Evolutionary conservation across 768 basidiomycete species (phyloP).

Genomic region (Boletus vinaceobasis): DNA sequence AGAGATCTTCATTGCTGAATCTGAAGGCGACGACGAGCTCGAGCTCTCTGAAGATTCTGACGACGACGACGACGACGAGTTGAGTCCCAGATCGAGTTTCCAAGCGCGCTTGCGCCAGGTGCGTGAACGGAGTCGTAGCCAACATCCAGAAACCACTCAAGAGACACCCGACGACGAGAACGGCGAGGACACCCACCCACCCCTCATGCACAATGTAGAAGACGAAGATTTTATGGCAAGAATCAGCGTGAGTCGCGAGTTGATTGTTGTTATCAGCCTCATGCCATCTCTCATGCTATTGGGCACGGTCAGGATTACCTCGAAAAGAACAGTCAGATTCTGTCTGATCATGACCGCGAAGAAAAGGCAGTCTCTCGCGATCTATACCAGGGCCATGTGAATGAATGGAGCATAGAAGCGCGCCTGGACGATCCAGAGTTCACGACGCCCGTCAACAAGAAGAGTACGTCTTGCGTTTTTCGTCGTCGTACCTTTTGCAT

Average conservation of each 20-base stretch:
- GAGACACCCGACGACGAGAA: conserved; percentile 26
- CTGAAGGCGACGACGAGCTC: conserved; percentile 20
- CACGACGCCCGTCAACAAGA: conserved; percentile 31
- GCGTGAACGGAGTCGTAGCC: conserved; percentile 24
- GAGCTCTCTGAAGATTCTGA: conserved; percentile 28
- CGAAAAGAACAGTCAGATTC: conserved; percentile 54
- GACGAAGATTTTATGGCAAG: conserved; percentile 56
- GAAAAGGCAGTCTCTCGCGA: conserved; percentile 58
- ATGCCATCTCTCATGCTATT: conserved; percentile 1
- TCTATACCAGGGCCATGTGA: conserved; percentile 53
- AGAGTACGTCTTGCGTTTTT: conserved; percentile 40
- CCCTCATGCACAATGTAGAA: conserved; percentile 43
- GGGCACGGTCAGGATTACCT: conserved; percentile 58
- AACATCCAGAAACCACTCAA: conserved; percentile 6
- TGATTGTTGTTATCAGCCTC: no score
- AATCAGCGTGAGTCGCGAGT: conserved; percentile 46
- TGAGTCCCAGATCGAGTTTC: conserved; percentile 36
- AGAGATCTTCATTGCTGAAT: conserved; percentile 38
- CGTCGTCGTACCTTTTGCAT: neutral
- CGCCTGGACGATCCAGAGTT: conserved; percentile 25
- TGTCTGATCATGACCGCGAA: conserved; percentile 44
- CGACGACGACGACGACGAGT: conserved; percentile 33
- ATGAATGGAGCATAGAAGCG: conserved; percentile 35
- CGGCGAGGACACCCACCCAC: conserved; percentile 16
- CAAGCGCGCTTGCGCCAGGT: conserved; percentile 33